Conservation (phyloP, 371 early-diverging fungal species). For the Choanephora cucurbitarum region DNA sequence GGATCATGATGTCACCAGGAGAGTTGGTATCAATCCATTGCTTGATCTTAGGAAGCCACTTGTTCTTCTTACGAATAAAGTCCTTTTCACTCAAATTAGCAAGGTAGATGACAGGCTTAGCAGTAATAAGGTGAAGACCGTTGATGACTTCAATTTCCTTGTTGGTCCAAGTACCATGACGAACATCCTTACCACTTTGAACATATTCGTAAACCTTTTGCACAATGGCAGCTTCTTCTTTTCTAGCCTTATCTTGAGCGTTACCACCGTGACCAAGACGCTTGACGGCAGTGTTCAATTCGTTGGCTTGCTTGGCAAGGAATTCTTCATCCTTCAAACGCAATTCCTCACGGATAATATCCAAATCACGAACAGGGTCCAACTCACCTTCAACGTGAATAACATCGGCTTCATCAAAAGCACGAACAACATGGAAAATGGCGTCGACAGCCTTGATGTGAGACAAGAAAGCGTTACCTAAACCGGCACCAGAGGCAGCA, state of each 20-base stretch:
- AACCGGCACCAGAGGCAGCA: conserved; percentile 88
- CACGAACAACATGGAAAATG: conserved; percentile 97
- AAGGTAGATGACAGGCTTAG: conserved; percentile 98
- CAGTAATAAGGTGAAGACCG: conserved; percentile 89
- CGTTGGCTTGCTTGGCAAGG: conserved; percentile 68
- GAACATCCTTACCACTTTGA: conserved; percentile 76
- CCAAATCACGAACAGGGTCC: conserved; percentile 94
- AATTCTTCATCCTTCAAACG: conserved; percentile 94
- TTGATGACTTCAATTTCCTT: conserved; percentile 95
- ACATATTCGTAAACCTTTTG: conserved; percentile 79
- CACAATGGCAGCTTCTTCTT: conserved; percentile 82
- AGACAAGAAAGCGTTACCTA: conserved; percentile 98
- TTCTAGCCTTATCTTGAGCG: conserved; percentile 86
- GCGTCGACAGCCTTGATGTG: conserved; percentile 98
- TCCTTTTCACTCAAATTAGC: conserved; percentile 93
- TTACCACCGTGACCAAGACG: conserved; percentile 78
- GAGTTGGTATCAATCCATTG: conserved; percentile 90
- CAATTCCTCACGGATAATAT: conserved; percentile 96
- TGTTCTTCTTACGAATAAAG: conserved; percentile 89
- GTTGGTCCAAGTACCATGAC: conserved; percentile 89
- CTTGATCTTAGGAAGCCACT: conserved; percentile 90
- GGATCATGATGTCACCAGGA: conserved; percentile 87
- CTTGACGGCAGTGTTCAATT: conserved; percentile 59
- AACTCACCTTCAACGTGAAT: conserved; percentile 96
- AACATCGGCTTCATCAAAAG: conserved; percentile 85